phyloP scores from a whole-genome alignment of 129 eudicot genomes.

The Glebionis coronaria region DNA sequence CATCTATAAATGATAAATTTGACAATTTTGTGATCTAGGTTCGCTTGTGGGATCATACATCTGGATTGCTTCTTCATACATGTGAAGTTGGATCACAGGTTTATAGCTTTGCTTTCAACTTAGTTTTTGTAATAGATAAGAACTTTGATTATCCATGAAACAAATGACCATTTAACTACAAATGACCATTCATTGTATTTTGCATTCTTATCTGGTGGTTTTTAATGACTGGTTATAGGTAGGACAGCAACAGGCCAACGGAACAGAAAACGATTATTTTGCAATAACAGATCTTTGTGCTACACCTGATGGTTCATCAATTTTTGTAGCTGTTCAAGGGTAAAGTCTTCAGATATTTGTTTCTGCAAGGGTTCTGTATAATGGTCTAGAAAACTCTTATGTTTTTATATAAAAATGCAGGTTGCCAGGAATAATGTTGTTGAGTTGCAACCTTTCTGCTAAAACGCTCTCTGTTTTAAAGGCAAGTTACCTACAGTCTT shows the following conservation, averaged over 20 bases:
- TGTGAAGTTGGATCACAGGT: conserved; percentile 88
- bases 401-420: conserved; percentile 31
- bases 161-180: background rate
- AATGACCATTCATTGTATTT: background rate
- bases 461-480: conserved; percentile 50
- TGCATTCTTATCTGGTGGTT: conserved; percentile 2
- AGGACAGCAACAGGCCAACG: conserved; percentile 46
- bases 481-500: conserved; percentile 33
- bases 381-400: conserved; percentile 13
- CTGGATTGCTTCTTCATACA: conserved; percentile 87
- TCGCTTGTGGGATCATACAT: conserved; percentile 77
- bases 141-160: background rate
- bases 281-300: conserved; percentile 70
- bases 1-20: background rate
- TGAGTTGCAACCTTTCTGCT: conserved; percentile 59
- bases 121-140: background rate
- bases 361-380: background rate
- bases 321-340: conserved; percentile 89
- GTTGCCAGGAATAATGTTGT: conserved; percentile 73
- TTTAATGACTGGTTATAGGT: conserved; percentile 40
- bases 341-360: conserved; percentile 20
- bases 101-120: conserved; percentile 3
- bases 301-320: conserved; percentile 56
- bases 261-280: conserved; percentile 38
- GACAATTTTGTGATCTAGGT: conserved; percentile 48